These are phyloP conservation scores for Strobilomyces dryophilus DNA, from an alignment of 768 basidiomycete genomes.

Conservation along the genomic window DNA sequence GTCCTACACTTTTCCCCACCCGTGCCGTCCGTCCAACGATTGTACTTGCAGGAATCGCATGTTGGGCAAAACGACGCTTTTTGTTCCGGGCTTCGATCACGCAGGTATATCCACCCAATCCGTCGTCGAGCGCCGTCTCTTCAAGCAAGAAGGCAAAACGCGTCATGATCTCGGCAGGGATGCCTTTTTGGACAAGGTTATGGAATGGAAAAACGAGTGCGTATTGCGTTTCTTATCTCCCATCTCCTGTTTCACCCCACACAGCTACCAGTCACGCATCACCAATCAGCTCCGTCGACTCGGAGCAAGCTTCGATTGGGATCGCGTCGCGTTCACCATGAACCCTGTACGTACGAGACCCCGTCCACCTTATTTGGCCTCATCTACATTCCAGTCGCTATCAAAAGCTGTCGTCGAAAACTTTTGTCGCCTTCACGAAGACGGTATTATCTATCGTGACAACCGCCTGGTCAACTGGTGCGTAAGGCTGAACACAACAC, in stretches of 20 bases:
- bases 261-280: conserved; percentile 89
- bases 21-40: not conserved
- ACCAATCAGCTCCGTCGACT: conserved; percentile 84
- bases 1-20: conserved; percentile 18
- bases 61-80: conserved; percentile 87
- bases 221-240: conserved; percentile 27
- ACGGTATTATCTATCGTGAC: conserved; percentile 89
- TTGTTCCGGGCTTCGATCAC: conserved; percentile 94
- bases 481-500: conserved; percentile 88
- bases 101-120: conserved; percentile 98
- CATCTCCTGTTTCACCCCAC: not conserved
- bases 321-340: conserved; percentile 94
- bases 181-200: conserved; percentile 83
- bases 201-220: conserved; percentile 97
- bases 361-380: not conserved
- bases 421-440: conserved; percentile 88
- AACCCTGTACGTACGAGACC: conserved; percentile 52
- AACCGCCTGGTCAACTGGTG: conserved; percentile 99
- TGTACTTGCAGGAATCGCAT: conserved; percentile 76
- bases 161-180: conserved; percentile 95
- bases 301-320: conserved; percentile 95
- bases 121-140: conserved; percentile 91
- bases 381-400: conserved; percentile 42
- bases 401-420: conserved; percentile 88
- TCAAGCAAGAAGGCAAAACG: conserved; percentile 76